Evolutionary conservation across 306 rosid genomes (phyloP), one percentile per base, ranked within the genome.

Genomic region (Acacia melanoxylon): DNA sequence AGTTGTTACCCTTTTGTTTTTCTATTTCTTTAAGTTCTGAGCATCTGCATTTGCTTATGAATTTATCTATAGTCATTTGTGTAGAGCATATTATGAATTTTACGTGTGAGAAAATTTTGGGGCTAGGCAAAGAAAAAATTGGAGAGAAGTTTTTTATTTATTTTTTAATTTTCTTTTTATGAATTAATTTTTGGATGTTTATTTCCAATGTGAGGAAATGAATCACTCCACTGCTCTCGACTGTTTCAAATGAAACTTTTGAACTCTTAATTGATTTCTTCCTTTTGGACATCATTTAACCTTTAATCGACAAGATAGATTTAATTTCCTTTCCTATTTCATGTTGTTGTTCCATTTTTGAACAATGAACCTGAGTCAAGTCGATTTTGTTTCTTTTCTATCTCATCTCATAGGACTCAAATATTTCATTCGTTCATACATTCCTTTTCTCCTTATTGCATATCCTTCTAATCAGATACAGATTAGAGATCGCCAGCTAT

Each of bases 311-410:
- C 20, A 63, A n/a, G n/a, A n/a, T n/a, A 42, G 52, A 48, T 83
- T 74, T 44, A 66, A 76, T 51, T 74, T 78, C 42, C 63, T 72
- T 58, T 46, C 45, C 68, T 46, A 10, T 81, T 35, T n/a, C 4
- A 61, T 45, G 54, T 44, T 35, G 22, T 62, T 74, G 13, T 27
- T 49, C 11, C 22, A 42, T 74, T 88, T 72, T 86, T 81, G 27
- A 20, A 16, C 74, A 8, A 74, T 61, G 76, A 72, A 67, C 54
- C 80, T 42, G 54, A 68, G 40, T 78, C 20, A 54, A 66, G 68
- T 45, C 19, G 72, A 10, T 52, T 71, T 17, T 68, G 65, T 58
- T 68, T 70, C 54, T 63, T 72, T 7, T 17, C 61, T 35, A 59
- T 25, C 49, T 3, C 20, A 12, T 24, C 33, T 5, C 5, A 17